These are phyloP conservation scores for Boletus pseudo-olivaceus DNA, from an alignment of 768 basidiomycete species.

Conservation along the genomic window DNA sequence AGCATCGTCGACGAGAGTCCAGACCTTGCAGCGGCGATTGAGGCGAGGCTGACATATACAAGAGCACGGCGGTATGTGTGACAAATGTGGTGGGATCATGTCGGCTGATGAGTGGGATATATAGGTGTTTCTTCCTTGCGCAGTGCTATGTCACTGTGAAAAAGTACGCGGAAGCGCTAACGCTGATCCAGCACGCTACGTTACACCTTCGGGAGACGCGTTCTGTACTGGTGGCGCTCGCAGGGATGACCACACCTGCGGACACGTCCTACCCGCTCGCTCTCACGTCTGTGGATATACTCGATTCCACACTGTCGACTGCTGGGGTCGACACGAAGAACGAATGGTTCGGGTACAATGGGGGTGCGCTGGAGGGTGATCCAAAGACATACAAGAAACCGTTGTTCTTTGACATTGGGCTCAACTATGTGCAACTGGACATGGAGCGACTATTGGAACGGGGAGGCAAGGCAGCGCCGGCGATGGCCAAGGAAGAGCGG, in stretches of 20 bases:
- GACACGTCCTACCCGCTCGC: conserved; percentile 54
- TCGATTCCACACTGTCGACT: conserved; percentile 50
- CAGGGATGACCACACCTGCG: conserved; percentile 39
- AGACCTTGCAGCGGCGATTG: conserved; percentile 74
- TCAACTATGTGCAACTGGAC: conserved; percentile 87
- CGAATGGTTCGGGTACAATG: conserved; percentile 78
- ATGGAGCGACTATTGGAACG: conserved; percentile 71
- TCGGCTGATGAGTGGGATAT: conserved; percentile 4
- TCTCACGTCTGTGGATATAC: conserved; percentile 37
- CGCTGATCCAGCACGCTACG: conserved; percentile 65
- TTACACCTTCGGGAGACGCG: conserved; percentile 74
- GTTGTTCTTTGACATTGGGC: conserved; percentile 89
- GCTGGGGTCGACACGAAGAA: conserved; percentile 56
- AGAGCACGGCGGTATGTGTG: conserved; percentile 66
- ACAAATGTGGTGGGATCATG: background rate
- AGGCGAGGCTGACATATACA: conserved; percentile 69
- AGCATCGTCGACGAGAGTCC: conserved; percentile 87
- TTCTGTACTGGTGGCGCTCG: conserved; percentile 47
- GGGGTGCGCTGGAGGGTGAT: conserved; percentile 49
- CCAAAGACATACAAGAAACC: conserved; percentile 69
- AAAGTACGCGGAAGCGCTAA: conserved; percentile 68
- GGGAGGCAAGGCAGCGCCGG: conserved; percentile 54
- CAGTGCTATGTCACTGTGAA: conserved; percentile 69
- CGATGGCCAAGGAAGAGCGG: conserved; percentile 13
- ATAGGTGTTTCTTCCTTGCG: conserved; percentile 74